phyloP scores from a whole-genome alignment of 139 green algal species.

The Diplosphaera chodatii region DNA sequence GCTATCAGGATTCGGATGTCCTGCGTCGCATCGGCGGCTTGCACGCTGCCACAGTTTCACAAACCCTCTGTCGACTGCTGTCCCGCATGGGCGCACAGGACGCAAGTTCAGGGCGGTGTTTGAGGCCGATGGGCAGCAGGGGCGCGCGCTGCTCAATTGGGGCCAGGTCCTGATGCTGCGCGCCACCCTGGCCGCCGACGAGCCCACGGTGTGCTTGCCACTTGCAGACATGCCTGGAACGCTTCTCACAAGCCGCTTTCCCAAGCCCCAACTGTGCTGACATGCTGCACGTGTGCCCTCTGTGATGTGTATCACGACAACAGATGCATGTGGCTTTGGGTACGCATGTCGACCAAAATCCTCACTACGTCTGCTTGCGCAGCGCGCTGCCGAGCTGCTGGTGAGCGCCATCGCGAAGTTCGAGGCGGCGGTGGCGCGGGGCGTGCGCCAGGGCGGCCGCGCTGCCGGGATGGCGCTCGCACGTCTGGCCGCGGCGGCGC shows the following conservation, averaged over 20 bases:
- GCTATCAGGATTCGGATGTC: too few species aligned
- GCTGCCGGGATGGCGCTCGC: neutral
- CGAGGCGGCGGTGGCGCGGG: neutral
- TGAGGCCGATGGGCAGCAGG: neutral
- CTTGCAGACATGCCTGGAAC: too few species aligned
- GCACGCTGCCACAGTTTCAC: too few species aligned
- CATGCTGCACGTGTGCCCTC: too few species aligned
- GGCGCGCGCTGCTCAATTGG: constrained; percentile 18
- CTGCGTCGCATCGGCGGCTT: too few species aligned
- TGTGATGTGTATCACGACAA: neutral
- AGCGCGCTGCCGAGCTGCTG: neutral
- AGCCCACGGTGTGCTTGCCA: neutral
- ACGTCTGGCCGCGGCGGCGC: neutral
- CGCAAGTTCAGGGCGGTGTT: constrained; percentile 10
- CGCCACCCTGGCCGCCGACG: constrained; percentile 5
- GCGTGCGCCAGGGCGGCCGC: too few species aligned
- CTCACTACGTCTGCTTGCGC: too few species aligned
- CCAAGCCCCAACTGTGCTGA: too few species aligned
- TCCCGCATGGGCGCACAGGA: constrained; percentile 1
- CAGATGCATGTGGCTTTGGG: too few species aligned
- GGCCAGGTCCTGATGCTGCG: constrained; percentile 13
- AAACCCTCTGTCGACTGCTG: neutral
- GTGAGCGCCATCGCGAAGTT: neutral
- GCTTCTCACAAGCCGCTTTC: too few species aligned
- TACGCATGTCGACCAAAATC: too few species aligned